Conservation (phyloP, 2,329 filamentous ascomycete genomes). For the Aspergillus neoniger region DNA sequence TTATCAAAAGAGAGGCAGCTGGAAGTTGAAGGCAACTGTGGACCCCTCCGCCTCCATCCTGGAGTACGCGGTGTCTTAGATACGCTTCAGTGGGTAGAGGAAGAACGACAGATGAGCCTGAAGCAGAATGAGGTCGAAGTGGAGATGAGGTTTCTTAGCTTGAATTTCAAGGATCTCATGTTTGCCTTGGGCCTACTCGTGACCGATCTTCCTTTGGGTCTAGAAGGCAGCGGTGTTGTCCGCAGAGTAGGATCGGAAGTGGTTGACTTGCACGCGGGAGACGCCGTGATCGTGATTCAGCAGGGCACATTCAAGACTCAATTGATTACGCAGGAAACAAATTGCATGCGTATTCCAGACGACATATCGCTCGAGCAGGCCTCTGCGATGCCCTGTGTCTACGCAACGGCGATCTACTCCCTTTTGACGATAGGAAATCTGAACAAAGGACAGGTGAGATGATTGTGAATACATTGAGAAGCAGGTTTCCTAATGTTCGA, state of each 20-base stretch:
- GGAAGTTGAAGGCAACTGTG: neutral
- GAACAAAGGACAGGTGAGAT: constrained; percentile 21
- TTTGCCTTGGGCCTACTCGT: constrained; percentile 23
- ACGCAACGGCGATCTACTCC: constrained; percentile 21
- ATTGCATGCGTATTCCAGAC: constrained; percentile 15
- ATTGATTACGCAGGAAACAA: neutral
- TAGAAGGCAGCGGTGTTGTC: constrained; percentile 38
- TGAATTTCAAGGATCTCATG: constrained; percentile 19
- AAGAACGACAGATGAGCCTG: neutral
- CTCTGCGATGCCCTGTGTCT: constrained; percentile 18
- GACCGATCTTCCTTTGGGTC: constrained; percentile 25
- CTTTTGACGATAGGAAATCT: constrained; percentile 26
- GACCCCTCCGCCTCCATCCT: neutral
- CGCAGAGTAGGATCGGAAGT: constrained; percentile 30
- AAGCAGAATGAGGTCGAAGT: constrained; percentile 6
- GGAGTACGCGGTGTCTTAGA: neutral
- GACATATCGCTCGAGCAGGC: constrained; percentile 20
- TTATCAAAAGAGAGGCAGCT: neutral
- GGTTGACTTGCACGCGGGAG: constrained; percentile 28
- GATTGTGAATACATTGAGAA: too few species aligned
- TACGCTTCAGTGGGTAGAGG: neutral
- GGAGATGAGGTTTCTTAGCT: constrained; percentile 2
- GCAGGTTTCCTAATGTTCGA: neutral
- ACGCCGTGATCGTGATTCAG: constrained; percentile 29
- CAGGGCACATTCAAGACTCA: constrained; percentile 13